These are phyloP conservation scores for Paspalum notatum DNA, from an alignment of 176 grass and related monocot genomes.

Conservation along the genomic window DNA sequence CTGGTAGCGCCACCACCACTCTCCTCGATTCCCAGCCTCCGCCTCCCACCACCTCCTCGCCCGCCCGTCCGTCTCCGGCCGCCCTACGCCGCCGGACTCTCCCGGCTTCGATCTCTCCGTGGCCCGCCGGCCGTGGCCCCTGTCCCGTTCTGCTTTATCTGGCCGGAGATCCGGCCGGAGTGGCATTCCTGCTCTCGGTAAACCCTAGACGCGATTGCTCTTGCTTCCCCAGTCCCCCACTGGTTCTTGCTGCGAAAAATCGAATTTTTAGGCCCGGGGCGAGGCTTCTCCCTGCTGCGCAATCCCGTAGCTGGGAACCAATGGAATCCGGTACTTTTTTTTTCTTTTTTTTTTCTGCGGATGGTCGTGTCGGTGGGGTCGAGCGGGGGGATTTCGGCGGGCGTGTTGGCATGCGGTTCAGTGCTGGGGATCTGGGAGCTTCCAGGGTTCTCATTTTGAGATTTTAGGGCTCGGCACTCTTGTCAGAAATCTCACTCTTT, in stretches of 20 bases:
- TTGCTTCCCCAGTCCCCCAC: too few relatives aligned
- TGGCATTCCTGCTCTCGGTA: conserved; percentile 45
- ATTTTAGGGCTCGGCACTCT: conserved; percentile 14
- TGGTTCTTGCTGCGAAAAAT: conserved; percentile 18
- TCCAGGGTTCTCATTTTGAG: conserved; percentile 30
- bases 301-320: not conserved
- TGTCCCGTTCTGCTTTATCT: not conserved
- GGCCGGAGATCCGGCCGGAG: conserved; percentile 48
- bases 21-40: conserved; percentile 3
- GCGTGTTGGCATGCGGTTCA: not conserved
- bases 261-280: conserved; percentile 28
- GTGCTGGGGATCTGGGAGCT: conserved; percentile 40
- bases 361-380: conserved; percentile 38
- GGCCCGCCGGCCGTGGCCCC: not conserved
- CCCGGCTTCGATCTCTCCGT: not conserved
- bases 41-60: not conserved
- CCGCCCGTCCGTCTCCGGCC: not conserved
- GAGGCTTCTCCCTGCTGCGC: not conserved
- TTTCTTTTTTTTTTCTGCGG: not conserved
- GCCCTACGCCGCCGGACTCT: not conserved
- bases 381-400: conserved; percentile 12
- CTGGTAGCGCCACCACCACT: conserved; percentile 31
- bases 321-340: not conserved
- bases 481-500: conserved; percentile 23
- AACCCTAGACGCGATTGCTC: conserved; percentile 51